These are phyloP conservation scores for Ascochyta clinopodiicola DNA, from an alignment of 2,329 filamentous ascomycete species.

Conservation along the genomic window DNA sequence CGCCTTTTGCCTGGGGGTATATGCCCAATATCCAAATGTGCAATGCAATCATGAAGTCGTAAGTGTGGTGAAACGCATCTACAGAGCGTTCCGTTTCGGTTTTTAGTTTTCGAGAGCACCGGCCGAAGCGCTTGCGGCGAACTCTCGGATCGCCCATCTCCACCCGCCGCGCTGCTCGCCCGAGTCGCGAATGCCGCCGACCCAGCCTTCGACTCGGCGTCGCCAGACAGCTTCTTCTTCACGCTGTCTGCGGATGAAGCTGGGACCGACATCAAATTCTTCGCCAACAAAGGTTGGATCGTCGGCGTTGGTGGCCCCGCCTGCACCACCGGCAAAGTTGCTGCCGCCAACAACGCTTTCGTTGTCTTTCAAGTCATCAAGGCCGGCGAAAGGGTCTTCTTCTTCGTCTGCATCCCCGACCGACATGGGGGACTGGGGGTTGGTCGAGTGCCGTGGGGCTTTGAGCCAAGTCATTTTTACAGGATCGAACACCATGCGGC, in stretches of 20 bases:
- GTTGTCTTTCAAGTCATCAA: slow-evolving; percentile 87
- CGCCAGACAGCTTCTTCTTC: slow-evolving; percentile 94
- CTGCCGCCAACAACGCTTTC: slow-evolving; percentile 38
- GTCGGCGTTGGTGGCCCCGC: slow-evolving; percentile 29
- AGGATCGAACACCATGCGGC: slow-evolving; percentile 98
- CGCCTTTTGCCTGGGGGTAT: slow-evolving; percentile 36
- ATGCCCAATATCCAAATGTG: slow-evolving; percentile 32
- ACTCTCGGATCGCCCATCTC: slow-evolving; percentile 74
- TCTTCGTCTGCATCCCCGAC: slow-evolving; percentile 77
- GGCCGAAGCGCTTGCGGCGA: slow-evolving; percentile 46
- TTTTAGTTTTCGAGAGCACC: slow-evolving; percentile 25
- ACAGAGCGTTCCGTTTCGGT: slow-evolving; percentile 24
- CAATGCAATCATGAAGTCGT: slow-evolving; percentile 44
- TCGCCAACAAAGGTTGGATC: slow-evolving; percentile 72
- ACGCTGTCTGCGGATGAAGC: slow-evolving; percentile 86
- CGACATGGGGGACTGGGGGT: slow-evolving; percentile 48
- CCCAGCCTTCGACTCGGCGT: slow-evolving; percentile 86
- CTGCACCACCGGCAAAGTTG: slow-evolving; percentile 30
- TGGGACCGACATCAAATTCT: slow-evolving; percentile 96
- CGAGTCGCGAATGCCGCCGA: slow-evolving; percentile 62
- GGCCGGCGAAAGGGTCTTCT: slow-evolving; percentile 91
- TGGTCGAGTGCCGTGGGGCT: slow-evolving; percentile 54
- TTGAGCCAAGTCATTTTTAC: slow-evolving; percentile 98
- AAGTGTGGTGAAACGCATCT: slow-evolving; percentile 28
- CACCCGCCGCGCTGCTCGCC: slow-evolving; percentile 60